phyloP scores from a whole-genome alignment of 1,284 basidiomycete species.

The Puccinia triticina region DNA sequence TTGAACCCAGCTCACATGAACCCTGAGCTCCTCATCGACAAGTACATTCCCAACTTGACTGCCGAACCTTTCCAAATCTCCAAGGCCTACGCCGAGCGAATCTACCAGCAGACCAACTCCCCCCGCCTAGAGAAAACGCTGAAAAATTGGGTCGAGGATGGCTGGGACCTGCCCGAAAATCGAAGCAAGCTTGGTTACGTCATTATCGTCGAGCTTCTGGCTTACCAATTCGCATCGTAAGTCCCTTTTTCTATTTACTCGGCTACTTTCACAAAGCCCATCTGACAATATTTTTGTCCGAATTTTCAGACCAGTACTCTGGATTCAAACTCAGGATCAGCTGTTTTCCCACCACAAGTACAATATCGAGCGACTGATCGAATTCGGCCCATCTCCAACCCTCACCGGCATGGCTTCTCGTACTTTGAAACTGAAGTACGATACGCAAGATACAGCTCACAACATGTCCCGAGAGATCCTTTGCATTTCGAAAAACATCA shows the following conservation, averaged over 20 bases:
- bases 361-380: conserved; percentile 77
- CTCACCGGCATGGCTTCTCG: conserved; percentile 94
- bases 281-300: not conserved
- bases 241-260: not conserved
- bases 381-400: conserved; percentile 93
- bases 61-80: conserved; percentile 90
- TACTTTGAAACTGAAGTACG: conserved; percentile 95
- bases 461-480: conserved; percentile 79
- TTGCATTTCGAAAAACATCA: conserved; percentile 91
- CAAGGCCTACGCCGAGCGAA: conserved; percentile 87
- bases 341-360: conserved; percentile 87
- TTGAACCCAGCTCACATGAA: conserved; percentile 87
- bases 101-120: conserved; percentile 82
- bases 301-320: conserved; percentile 26
- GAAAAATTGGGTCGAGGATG: conserved; percentile 87
- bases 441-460: conserved; percentile 81
- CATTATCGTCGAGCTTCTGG: conserved; percentile 91
- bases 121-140: conserved; percentile 90
- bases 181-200: conserved; percentile 91
- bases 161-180: conserved; percentile 78
- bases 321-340: conserved; percentile 66
- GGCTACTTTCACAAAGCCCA: not conserved
- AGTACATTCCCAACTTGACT: conserved; percentile 96
- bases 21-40: conserved; percentile 85
- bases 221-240: conserved; percentile 77